These are phyloP conservation scores for Glaciozyma antarctica DNA, from an alignment of 768 basidiomycete species.

Conservation along the genomic window DNA sequence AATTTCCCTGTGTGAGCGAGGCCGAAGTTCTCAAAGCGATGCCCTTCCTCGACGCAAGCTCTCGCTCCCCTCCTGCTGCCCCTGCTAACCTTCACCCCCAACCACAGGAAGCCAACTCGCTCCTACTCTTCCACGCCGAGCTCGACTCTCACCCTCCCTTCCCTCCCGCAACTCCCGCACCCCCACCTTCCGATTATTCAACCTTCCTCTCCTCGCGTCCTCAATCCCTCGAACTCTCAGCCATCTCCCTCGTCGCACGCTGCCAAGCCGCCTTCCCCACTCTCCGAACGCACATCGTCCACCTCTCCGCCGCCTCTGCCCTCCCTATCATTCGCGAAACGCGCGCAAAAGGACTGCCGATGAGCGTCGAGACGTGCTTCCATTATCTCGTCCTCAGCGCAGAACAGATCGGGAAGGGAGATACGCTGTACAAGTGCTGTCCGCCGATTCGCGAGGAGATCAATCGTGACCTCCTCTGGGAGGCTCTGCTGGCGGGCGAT, in stretches of 20 bases:
- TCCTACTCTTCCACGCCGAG: slow-evolving; percentile 89
- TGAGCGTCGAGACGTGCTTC: slow-evolving; percentile 95
- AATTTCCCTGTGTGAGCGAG: slow-evolving; percentile 80
- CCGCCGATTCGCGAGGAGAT: slow-evolving; percentile 71
- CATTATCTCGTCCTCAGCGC: slow-evolving; percentile 81
- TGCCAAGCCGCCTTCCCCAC: slow-evolving; percentile 56
- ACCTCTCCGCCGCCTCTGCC: slow-evolving; percentile 77
- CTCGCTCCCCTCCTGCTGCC: neutral
- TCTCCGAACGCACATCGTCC: slow-evolving; percentile 84
- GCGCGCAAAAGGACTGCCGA: slow-evolving; percentile 49
- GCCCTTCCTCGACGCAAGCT: slow-evolving; percentile 57
- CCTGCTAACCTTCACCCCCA: neutral
- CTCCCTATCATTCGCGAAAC: slow-evolving; percentile 68
- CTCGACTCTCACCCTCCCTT: slow-evolving; percentile 40
- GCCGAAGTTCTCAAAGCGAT: slow-evolving; percentile 60
- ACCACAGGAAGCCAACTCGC: slow-evolving; percentile 54
- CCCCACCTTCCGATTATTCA: slow-evolving; percentile 53
- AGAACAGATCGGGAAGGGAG: slow-evolving; percentile 60
- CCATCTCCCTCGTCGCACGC: slow-evolving; percentile 64
- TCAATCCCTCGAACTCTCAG: slow-evolving; percentile 63
- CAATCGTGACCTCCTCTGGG: slow-evolving; percentile 72
- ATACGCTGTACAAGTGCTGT: slow-evolving; percentile 86
- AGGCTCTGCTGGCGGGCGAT: slow-evolving; percentile 64
- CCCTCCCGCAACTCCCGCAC: slow-evolving; percentile 16
- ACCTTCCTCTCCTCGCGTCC: slow-evolving; percentile 85